A percentile compares a stretch with the other conserved stretches of the same genome.
phyloP scores from a whole-genome alignment of 805 yeast genomes.

The Wickerhamiella musiphila region DNA sequence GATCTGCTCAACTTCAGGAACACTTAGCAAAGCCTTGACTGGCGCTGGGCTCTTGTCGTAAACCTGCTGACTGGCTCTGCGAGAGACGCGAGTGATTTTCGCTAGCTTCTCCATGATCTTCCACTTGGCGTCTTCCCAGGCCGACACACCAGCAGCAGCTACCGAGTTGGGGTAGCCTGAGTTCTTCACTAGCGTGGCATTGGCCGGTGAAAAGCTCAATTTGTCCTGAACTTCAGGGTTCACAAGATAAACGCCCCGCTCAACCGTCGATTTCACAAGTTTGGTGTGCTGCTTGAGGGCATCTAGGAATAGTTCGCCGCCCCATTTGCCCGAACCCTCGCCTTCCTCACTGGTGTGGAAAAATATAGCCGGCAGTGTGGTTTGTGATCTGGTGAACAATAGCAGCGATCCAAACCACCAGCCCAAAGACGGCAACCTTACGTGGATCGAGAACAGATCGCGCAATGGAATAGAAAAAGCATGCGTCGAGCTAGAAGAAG shows the following conservation, averaged over 20 bases:
- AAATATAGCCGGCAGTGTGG: slow-evolving; percentile 64
- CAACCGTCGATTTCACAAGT: slow-evolving; percentile 52
- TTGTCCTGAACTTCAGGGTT: slow-evolving; percentile 61
- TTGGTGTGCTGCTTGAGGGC: slow-evolving; percentile 38
- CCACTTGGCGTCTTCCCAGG: slow-evolving; percentile 65
- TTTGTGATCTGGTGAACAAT: slow-evolving; percentile 43
- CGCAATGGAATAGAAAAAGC: slow-evolving; percentile 49
- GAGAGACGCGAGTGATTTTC: slow-evolving; percentile 44
- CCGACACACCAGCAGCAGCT: slow-evolving; percentile 13
- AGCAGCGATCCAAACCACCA: slow-evolving; percentile 87
- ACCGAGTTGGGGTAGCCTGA: slow-evolving; percentile 15
- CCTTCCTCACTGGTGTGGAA: slow-evolving; percentile 75
- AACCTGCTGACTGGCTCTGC: slow-evolving; percentile 44
- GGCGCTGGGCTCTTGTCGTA: slow-evolving; percentile 40
- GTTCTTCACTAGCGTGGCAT: slow-evolving; percentile 19
- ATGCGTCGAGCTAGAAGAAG: slow-evolving; percentile 38
- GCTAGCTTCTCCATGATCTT: slow-evolving; percentile 71
- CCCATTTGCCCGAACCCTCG: slow-evolving; percentile 53
- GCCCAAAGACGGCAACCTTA: slow-evolving; percentile 66
- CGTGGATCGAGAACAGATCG: slow-evolving; percentile 60
- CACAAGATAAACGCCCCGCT: slow-evolving; percentile 52
- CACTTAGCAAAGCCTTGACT: slow-evolving; percentile 40
- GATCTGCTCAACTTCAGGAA: slow-evolving; percentile 65
- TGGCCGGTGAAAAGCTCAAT: slow-evolving; percentile 36
- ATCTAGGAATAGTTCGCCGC: slow-evolving; percentile 63